These are phyloP conservation scores for Cryptomeria japonica DNA, from an alignment of 75 land plant genomes.

Conservation along the genomic window DNA sequence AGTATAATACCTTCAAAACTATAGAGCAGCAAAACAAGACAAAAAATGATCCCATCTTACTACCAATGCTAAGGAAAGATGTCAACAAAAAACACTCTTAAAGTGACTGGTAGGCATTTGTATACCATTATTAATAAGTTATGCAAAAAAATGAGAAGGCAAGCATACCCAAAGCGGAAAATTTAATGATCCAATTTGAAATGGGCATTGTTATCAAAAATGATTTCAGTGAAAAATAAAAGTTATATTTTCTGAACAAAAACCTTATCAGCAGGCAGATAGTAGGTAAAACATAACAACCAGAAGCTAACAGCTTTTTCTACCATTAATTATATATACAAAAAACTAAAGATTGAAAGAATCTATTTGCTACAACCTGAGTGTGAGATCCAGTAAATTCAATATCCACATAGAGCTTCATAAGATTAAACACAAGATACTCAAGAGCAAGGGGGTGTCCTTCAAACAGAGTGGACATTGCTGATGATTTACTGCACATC, in stretches of 20 bases:
- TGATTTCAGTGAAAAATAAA: neutral
- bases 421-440: constrained; percentile 88
- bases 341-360: neutral
- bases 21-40: neutral
- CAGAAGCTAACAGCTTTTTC: neutral
- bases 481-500: constrained; percentile 60
- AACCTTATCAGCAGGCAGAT: neutral
- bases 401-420: constrained; percentile 97
- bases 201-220: neutral
- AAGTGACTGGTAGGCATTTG: neutral
- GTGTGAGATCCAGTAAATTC: constrained; percentile 98
- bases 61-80: neutral
- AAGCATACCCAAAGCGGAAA: neutral
- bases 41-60: neutral
- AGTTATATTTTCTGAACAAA: neutral
- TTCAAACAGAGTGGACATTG: constrained; percentile 84
- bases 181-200: neutral
- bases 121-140: neutral
- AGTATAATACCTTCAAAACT: neutral
- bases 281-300: neutral
- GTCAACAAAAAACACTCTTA: neutral
- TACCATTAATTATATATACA: neutral
- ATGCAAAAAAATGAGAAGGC: neutral
- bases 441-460: constrained; percentile 88
- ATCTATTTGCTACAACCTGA: constrained; percentile 53